Base-by-base conservation (phyloP, 305 asterid genomes). In the Fraxinus platypoda region DNA sequence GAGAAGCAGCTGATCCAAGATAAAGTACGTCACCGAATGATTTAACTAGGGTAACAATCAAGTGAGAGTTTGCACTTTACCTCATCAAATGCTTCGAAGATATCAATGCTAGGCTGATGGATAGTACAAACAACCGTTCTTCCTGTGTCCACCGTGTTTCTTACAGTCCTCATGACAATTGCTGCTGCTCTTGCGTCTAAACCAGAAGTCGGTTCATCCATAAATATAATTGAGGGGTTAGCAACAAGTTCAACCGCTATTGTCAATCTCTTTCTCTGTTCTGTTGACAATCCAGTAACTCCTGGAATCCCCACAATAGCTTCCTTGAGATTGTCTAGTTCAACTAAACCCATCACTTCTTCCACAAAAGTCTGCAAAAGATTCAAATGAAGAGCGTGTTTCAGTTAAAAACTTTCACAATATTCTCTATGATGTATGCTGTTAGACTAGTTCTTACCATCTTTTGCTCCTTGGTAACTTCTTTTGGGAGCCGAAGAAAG, bases 141-240 rank as follows among this genome's bases (percentile, higher is more conserved):
- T n/a, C 97, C 98, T 1, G 97, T 93, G 82, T 94, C 97, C 25
- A 94, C 97, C 0, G 97, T 94, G 87, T 94, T 94, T 84, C 98
- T 90, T 78, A 95, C 98, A 9, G 98, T 92, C 79, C 98, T 92
- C 98, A 93, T 92, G n/a, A 95, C 97, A 80, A 93, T 93, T 70
- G 98, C 98, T 13, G 98, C 98, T 23, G 98, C 98, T 80, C 98
- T 88, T 35, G 98, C 98, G 84, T 94, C 98, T 43, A 94, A 89
- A 26, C 97, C 97, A 3, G 98, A 94, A 74, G 98, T 94, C 0
- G 98, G 98, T 83, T 94, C 98, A 38, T 94, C 98, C 97, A 94
- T 93, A 86, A 94, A 94, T 81, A 94, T 94, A 76, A 94, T 92
- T 2, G 98, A 93, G 81, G 98, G 98, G 77, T 94, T 94, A 3